These are phyloP conservation scores for Carex cristatella DNA, from an alignment of 176 grass and related monocot genomes.

Conservation along the genomic window DNA sequence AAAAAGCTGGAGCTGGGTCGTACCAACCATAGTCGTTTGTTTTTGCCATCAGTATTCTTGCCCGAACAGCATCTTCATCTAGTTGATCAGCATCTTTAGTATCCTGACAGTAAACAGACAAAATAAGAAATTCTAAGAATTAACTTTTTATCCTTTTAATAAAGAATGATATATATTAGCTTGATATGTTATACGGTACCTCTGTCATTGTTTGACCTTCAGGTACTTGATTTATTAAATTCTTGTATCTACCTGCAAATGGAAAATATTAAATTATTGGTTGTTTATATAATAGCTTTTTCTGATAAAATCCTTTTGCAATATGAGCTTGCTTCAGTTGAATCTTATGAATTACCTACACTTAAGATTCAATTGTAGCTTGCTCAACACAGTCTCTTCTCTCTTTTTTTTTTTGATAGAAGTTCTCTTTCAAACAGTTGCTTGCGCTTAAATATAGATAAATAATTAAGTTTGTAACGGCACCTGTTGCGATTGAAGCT, in stretches of 20 bases:
- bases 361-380: background rate
- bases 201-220: constrained; percentile 13
- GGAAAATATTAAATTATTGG: background rate
- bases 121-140: background rate
- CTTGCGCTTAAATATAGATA: background rate
- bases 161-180: background rate
- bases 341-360: background rate
- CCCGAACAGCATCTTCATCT: constrained; percentile 3
- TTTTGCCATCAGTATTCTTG: constrained; percentile 38
- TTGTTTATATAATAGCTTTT: background rate
- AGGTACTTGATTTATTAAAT: constrained; percentile 11
- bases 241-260: constrained; percentile 20
- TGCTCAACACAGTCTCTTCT: no score
- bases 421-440: no score
- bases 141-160: background rate
- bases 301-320: background rate
- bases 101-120: background rate
- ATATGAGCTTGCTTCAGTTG: background rate
- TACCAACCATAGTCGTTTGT: constrained; percentile 71
- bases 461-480: background rate
- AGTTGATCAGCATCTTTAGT: constrained; percentile 1
- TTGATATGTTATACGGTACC: background rate
- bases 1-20: constrained; percentile 50
- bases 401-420: no score
- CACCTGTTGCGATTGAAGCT: constrained; percentile 36